Conservation (phyloP, 2,329 filamentous ascomycete species). For the Westerdykella ornata region DNA sequence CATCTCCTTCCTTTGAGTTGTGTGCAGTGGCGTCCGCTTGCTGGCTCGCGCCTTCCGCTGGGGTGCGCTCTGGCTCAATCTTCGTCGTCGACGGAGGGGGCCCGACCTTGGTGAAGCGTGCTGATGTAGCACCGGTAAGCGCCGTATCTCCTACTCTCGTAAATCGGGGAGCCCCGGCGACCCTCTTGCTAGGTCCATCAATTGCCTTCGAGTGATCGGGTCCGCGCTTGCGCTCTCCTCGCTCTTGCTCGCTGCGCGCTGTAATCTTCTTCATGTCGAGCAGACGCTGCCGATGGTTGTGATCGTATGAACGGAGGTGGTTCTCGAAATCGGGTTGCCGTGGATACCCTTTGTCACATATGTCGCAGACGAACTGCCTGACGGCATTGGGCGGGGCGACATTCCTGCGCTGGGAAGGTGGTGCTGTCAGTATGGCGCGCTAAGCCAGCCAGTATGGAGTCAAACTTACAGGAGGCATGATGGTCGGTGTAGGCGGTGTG, state of each 20-base stretch:
- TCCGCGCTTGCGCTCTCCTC: constrained; percentile 15
- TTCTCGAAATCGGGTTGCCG: constrained; percentile 96
- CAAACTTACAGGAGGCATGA: constrained; percentile 51
- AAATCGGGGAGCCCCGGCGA: constrained; percentile 18
- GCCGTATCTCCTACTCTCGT: constrained; percentile 23
- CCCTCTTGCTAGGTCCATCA: constrained; percentile 14
- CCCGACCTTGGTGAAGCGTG: constrained; percentile 69
- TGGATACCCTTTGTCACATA: constrained; percentile 88
- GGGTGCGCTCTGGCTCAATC: not conserved
- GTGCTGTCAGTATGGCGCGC: constrained; percentile 1
- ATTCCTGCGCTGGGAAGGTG: constrained; percentile 31
- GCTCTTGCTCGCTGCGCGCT: constrained; percentile 14
- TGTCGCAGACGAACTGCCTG: constrained; percentile 46
- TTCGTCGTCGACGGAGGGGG: constrained; percentile 9
- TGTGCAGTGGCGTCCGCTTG: not conserved
- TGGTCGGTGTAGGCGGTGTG: constrained; percentile 20
- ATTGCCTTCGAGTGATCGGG: constrained; percentile 22
- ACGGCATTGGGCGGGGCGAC: constrained; percentile 40
- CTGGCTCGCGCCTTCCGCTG: not conserved
- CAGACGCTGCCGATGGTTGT: constrained; percentile 68
- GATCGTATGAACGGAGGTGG: constrained; percentile 89
- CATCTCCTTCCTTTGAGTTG: constrained; percentile 3
- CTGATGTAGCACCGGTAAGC: constrained; percentile 1
- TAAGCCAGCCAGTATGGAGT: not conserved
- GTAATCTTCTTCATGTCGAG: constrained; percentile 73